Evolutionary conservation across 768 basidiomycete genomes (phyloP), one percentile per base, ranked within the genome.

Genomic region (Termitomyces sp.): DNA sequence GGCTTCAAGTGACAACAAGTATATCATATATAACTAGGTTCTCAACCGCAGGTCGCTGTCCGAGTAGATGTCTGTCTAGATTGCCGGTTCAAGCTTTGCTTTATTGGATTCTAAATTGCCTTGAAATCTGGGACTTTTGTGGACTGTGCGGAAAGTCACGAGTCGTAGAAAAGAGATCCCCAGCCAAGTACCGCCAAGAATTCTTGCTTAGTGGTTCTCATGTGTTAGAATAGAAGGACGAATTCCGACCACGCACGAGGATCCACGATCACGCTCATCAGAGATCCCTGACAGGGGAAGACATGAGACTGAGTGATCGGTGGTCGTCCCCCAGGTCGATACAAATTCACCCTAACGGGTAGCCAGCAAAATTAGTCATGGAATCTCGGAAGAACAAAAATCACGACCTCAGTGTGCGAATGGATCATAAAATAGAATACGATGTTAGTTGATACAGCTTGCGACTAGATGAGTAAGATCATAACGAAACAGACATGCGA

Each of bases 381-480:
- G 69, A 70, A 52, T 57, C 69, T 72, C 68, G 70, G 70, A 60
- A 58, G 46, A 58, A 56, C 56, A 49, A 12, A 43, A 10, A 52
- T 46, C 48, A 47, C n/a, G 49, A 14, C 40, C 42, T 42, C 15
- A n/a, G 2, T n/a, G 1, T 31, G 43, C n/a, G 40, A 42, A 60
- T 56, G 63, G 61, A 55, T 64, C 53, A 37, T 59, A 48, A 58
- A 60, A 60, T 45, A 37, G 43, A 65, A 62, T 54, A 67, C 45
- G 61, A 67, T 59, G 67, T 69, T 60, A 65, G 60, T 70, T 68
- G 59, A 67, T 72, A 74, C 67, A 73, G 63, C 59, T 70, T 63
- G 69, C 38, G 66, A 67, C 65, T 61, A 66, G 51, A 60, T 62
- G 58, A 61, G 71, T 67, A 70, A 65, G 52, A 54, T 66, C 67